Base-by-base conservation (phyloP, 2,329 filamentous ascomycete genomes). In the Cytospora mali region DNA sequence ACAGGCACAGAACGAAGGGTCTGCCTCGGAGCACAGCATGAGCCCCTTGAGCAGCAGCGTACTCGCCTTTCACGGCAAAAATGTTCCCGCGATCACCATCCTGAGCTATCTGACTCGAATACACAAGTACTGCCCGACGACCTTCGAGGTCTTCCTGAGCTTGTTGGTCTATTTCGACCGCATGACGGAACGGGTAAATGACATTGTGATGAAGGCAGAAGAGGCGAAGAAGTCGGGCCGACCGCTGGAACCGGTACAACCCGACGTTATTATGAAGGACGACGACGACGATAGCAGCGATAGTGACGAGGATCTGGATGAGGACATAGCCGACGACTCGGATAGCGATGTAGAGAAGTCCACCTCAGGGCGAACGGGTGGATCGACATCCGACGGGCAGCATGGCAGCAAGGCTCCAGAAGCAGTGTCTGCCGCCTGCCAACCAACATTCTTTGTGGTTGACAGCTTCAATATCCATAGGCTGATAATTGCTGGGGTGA, bases 381-480 rank as follows among this genome's bases (percentile, higher is more conserved):
- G 18, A 23, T 72, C 61, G 6, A 42, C 59, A 11, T 61, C 66
- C 5, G 48, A 33, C n/a, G 67, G 35, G 70, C 72, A 54, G 68
- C 74, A 23, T 59, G 68, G 71, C 2, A 16, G 50, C 9, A 58
- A 46, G 39, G 21, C 27, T 21, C 16, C 29, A 10, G 61, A 50
- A 4, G n/a, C 35, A 7, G 57, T 71, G 16, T 70, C 76, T 13
- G 69, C 72, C 52, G 46, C 55, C 29, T 48, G 50, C 29, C 68
- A 70, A n/a, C 81, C 81, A 6, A 85, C 84, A 10, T 87, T 85
- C 64, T 98, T 99, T 73, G 94, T 98, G 48, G 95, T 98, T 13
- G 95, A 99, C 77, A 98, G 95, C 78, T 99, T 95, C 80, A 99
- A 99, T 77, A 98, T 99, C 67, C 95, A 99, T 74, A 88, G 95